phyloP scores from a whole-genome alignment of 306 rosid genomes.

The Alnus glutinosa region DNA sequence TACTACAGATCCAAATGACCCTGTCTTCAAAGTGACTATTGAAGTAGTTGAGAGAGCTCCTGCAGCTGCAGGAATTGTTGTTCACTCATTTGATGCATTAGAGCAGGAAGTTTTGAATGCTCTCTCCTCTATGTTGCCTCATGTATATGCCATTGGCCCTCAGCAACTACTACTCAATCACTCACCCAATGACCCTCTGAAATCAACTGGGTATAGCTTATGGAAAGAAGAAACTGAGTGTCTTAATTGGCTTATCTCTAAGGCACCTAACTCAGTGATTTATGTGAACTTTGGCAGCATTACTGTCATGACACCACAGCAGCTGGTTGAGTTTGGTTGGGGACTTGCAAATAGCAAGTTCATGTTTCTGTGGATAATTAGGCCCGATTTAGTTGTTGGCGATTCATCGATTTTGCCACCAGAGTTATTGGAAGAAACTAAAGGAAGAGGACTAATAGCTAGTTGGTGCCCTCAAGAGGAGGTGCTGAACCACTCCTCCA shows the following conservation, averaged over 20 bases:
- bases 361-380: conserved; percentile 21
- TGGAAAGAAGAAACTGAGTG: conserved; percentile 24
- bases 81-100: conserved; percentile 17
- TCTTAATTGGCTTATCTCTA: conserved; percentile 16
- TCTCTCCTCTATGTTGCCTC: conserved; percentile 7
- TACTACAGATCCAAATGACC: background rate
- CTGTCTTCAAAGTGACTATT: background rate
- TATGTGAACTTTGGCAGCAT: conserved; percentile 26
- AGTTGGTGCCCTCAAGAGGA: conserved; percentile 28
- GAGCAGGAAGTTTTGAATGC: conserved; percentile 14
- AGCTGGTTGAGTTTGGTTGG: conserved; percentile 13
- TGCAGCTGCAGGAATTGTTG: background rate
- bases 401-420: background rate
- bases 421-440: conserved; percentile 3
- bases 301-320: background rate
- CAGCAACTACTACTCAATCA: conserved; percentile 1
- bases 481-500: conserved; percentile 11
- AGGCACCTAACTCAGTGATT: conserved; percentile 2
- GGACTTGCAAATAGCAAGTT: conserved; percentile 24
- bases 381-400: conserved; percentile 1
- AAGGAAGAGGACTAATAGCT: conserved; percentile 16
- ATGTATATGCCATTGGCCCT: conserved; percentile 15
- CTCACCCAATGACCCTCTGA: background rate
- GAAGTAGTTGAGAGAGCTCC: background rate
- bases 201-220: conserved; percentile 3